Percentiles rank a stretch among this genome's conserved stretches.
Conservation (phyloP, 345 rosid species). For the Noccaea caerulescens region DNA sequence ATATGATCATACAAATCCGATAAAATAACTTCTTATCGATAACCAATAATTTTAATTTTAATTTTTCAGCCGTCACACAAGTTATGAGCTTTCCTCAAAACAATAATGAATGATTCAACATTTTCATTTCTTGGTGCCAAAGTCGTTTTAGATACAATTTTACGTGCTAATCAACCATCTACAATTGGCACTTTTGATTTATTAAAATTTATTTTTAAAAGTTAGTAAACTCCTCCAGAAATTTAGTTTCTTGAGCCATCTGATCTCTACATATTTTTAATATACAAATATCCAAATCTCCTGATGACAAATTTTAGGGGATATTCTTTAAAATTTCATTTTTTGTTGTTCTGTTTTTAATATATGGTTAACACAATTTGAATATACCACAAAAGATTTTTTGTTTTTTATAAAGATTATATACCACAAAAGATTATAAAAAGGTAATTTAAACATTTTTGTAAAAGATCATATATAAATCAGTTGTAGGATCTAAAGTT, state of each 20-base stretch:
- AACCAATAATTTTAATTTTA: neutral
- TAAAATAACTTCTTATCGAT: neutral
- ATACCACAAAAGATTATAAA: too few relatives aligned
- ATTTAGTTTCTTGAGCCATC: neutral
- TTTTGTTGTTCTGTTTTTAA: too few relatives aligned
- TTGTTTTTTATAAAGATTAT: too few relatives aligned
- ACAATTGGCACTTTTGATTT: neutral
- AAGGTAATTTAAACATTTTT: too few relatives aligned
- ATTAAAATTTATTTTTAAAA: too few relatives aligned
- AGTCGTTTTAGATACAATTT: neutral
- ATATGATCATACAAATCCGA: constrained; percentile 9
- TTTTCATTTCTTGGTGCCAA: neutral
- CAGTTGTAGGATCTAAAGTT: too few relatives aligned
- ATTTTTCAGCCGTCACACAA: neutral
- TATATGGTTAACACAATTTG: too few relatives aligned
- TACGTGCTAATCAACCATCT: constrained; percentile 9
- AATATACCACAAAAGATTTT: too few relatives aligned
- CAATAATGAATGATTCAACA: neutral
- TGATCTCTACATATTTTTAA: neutral
- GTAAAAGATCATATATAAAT: too few relatives aligned
- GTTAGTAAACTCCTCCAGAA: neutral
- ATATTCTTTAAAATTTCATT: too few relatives aligned
- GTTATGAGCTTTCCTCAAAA: neutral
- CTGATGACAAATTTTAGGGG: too few relatives aligned
- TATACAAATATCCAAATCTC: too few relatives aligned